Base-by-base conservation (phyloP, 306 rosid genomes). In the Trifolium subterraneum region DNA sequence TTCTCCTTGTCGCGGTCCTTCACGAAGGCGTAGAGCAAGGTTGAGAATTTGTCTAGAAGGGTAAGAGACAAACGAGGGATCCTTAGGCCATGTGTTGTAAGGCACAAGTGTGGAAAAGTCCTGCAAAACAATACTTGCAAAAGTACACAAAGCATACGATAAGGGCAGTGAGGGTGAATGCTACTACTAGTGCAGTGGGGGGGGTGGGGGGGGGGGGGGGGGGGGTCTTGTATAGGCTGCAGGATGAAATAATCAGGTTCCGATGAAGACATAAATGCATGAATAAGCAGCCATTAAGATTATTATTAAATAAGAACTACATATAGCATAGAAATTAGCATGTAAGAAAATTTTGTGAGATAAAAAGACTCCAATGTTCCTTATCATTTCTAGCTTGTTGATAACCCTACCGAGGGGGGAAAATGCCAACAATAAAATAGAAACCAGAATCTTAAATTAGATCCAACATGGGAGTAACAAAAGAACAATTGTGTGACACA, bases 1-100 rank as follows among this genome's bases (percentile, higher is more conserved):
- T 82, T 82, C 10, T 88, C 87, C 48, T 79, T 76, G 2, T 78
- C 88, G 0, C 74, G 84, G 2, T 90, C 87, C 29, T 88, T 88
- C 8, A 92, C 89, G 0, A 80, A 81, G 1, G 89, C 25, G 33
- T 88, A 92, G 2, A 31, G 33, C 15, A 92, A 90, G 0, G 89
- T 86, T 0, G 98, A 93, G 59, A 90, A 92, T 3, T 78, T 11
- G 1, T 87, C 60, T 0, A 92, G 77, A 8, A 84, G 56, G 0
- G 82, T 75, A 81, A 35, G 0, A 83, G 68, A 9, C 56, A 75
- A 14, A 75, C 18, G 3, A 76, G 36, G 33, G 81, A 61, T 25
- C 79, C 81, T 0, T 89, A 74, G 27, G 88, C 45, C 1, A 84
- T 70, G 15, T 78, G 66, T 0, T 81, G 82, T 2, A 88, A 71